Evolutionary conservation across 2,329 filamentous ascomycete species (phyloP).

Genomic region (Alternaria triticimaculans): DNA sequence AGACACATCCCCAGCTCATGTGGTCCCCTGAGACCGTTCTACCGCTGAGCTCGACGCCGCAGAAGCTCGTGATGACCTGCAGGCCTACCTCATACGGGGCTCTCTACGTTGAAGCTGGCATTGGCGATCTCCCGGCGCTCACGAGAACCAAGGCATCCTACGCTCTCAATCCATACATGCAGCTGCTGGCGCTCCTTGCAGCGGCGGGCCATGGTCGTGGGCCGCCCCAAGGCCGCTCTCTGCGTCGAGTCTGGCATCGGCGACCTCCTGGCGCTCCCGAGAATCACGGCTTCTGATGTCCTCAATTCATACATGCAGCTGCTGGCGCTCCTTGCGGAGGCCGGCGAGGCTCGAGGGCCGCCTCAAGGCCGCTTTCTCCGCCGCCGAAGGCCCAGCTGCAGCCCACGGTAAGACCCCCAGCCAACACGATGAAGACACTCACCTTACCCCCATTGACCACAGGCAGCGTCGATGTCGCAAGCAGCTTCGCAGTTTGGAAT

Average conservation of each 20-base stretch:
- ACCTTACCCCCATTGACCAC: neutral
- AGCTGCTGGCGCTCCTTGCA: neutral
- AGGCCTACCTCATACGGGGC: neutral
- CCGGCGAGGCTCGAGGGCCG: neutral
- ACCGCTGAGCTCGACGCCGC: neutral
- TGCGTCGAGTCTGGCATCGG: neutral
- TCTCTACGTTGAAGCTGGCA: neutral
- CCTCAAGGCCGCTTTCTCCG: neutral
- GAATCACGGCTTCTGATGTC: fast-evolving
- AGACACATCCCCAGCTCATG: neutral
- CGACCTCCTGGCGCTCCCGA: neutral
- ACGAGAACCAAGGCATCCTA: neutral
- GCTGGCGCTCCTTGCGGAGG: neutral
- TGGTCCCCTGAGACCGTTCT: neutral
- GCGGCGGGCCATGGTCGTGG: neutral
- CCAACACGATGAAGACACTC: neutral
- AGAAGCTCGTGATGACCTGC: neutral
- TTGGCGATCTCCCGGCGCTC: neutral
- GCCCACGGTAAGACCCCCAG: neutral
- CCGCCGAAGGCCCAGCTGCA: neutral
- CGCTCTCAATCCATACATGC: too few relatives aligned
- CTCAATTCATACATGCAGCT: too few relatives aligned
- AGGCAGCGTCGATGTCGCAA: neutral
- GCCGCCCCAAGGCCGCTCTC: neutral
- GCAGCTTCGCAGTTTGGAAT: neutral